Percentiles rank a stretch among this genome's conserved stretches.
Evolutionary conservation across 176 grass and related monocot species (phyloP).

Genomic region (Typha latifolia): DNA sequence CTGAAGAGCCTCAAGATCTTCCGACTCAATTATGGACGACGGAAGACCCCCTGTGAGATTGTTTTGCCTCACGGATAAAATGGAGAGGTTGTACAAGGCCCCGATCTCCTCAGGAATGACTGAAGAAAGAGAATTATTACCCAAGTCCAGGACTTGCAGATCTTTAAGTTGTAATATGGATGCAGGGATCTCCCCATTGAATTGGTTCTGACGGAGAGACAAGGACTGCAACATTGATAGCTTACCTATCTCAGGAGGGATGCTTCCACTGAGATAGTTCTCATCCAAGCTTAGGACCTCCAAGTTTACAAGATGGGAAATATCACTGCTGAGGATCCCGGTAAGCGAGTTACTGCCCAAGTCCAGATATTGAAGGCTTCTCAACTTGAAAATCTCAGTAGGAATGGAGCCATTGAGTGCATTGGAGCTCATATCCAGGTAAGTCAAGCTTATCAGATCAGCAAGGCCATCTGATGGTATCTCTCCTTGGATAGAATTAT

Average conservation of each 20-base stretch:
- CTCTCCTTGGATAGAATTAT: slow-evolving; percentile 11
- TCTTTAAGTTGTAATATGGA: not conserved
- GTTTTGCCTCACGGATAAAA: slow-evolving; percentile 18
- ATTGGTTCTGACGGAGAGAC: slow-evolving; percentile 11
- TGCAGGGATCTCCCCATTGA: slow-evolving; percentile 5
- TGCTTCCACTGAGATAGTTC: slow-evolving; percentile 7
- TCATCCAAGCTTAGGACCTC: slow-evolving; percentile 5
- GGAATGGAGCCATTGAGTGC: slow-evolving; percentile 19
- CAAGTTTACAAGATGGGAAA: slow-evolving; percentile 10
- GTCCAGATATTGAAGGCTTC: slow-evolving; percentile 11
- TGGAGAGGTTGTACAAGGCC: slow-evolving; percentile 19
- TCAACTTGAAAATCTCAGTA: slow-evolving; percentile 10
- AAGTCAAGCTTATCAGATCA: slow-evolving; percentile 7
- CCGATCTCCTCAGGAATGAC: slow-evolving; percentile 8
- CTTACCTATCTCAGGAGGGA: slow-evolving; percentile 14
- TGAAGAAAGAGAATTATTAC: slow-evolving; percentile 28
- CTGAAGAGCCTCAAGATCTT: slow-evolving; percentile 9
- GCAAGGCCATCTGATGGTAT: slow-evolving; percentile 10
- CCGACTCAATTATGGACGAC: not conserved
- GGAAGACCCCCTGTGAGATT: slow-evolving; percentile 13
- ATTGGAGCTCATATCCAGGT: slow-evolving; percentile 22
- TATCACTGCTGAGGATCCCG: not conserved
- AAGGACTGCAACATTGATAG: not conserved
- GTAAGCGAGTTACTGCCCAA: slow-evolving; percentile 16
- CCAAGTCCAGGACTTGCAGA: slow-evolving; percentile 15